These are phyloP conservation scores for Dillenia turbinata DNA, from an alignment of 164 flowering plant species.

Conservation along the genomic window DNA sequence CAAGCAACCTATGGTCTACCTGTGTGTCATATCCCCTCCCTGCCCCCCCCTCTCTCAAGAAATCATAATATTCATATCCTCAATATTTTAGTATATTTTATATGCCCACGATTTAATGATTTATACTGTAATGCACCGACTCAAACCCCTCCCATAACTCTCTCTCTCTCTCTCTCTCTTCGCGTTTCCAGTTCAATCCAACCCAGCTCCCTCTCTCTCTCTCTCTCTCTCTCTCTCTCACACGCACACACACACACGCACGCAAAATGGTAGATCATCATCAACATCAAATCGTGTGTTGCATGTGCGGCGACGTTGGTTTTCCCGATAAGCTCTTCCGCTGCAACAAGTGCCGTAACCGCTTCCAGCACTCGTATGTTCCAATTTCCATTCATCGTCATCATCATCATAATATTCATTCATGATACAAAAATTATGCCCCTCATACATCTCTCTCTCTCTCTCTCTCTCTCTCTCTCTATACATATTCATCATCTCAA, in stretches of 20 bases:
- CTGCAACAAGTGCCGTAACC: constrained; percentile 66
- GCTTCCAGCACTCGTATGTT: constrained; percentile 90
- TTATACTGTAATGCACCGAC: constrained; percentile 33
- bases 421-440: no score
- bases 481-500: neutral
- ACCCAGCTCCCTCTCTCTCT: constrained; percentile 1
- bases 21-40: constrained; percentile 9
- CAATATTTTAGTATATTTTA: neutral
- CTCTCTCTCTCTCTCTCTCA: constrained; percentile 1
- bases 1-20: constrained; percentile 59
- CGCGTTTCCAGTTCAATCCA: no score
- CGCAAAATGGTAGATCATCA: constrained; percentile 62
- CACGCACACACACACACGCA: constrained; percentile 3
- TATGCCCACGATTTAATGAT: neutral
- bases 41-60: neutral
- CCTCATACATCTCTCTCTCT: no score
- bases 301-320: constrained; percentile 97
- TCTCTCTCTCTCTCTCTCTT: constrained; percentile 3
- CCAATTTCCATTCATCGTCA: constrained; percentile 7
- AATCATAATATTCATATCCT: neutral
- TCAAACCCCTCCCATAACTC: constrained; percentile 12
- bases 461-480: no score
- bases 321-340: constrained; percentile 93
- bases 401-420: constrained; percentile 3
- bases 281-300: constrained; percentile 54